Conservation (phyloP, 371 early-diverging fungal species). For the Lichtheimia ramosa region DNA sequence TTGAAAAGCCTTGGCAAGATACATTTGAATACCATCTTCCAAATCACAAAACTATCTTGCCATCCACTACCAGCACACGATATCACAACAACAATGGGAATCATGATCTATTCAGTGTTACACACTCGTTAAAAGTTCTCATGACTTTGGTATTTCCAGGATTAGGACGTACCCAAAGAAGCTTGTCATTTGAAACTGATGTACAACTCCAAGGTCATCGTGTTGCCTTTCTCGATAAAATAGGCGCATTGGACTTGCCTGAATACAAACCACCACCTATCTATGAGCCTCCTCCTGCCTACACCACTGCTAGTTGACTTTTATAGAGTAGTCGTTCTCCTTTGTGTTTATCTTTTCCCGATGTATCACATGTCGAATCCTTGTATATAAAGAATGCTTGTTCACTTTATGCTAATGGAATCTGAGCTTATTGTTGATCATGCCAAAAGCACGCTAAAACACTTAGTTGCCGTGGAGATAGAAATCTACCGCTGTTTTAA, state of each 20-base stretch:
- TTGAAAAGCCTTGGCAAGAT: slow-evolving; percentile 1
- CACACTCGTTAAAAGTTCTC: slow-evolving; percentile 3
- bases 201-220: background rate
- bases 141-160: slow-evolving; percentile 5
- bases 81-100: too few species aligned
- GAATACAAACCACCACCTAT: slow-evolving; percentile 5
- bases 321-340: too few species aligned
- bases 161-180: background rate
- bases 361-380: too few species aligned
- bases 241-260: slow-evolving; percentile 5
- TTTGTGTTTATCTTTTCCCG: too few species aligned
- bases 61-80: background rate
- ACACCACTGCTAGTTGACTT: background rate
- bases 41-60: background rate
- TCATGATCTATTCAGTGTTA: background rate
- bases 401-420: too few species aligned
- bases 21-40: slow-evolving; percentile 2
- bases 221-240: slow-evolving; percentile 1
- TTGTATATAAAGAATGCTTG: too few species aligned
- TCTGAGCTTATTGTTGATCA: too few species aligned
- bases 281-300: slow-evolving; percentile 3
- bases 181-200: slow-evolving; percentile 7
- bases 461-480: too few species aligned
- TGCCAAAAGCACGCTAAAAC: too few species aligned
- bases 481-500: too few species aligned